Percentiles rank a stretch among this genome's conserved stretches.
Evolutionary conservation across 2,329 filamentous ascomycete genomes (phyloP).

Genomic region (Tolypocladium capitatum): DNA sequence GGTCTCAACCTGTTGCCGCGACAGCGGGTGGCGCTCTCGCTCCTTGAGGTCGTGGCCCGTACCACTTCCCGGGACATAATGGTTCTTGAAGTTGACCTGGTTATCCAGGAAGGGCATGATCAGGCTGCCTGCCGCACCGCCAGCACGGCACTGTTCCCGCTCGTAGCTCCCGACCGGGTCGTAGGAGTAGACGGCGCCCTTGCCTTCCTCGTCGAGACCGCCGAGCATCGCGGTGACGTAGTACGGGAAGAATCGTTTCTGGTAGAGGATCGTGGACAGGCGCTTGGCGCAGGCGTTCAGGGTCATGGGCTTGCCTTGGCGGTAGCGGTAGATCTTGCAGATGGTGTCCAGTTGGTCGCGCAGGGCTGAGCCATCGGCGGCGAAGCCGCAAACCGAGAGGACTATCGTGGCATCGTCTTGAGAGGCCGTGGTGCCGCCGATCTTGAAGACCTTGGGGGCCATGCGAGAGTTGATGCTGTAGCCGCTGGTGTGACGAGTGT

Average conservation of each 20-base stretch:
- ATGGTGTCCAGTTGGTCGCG: conserved; percentile 88
- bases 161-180: conserved; percentile 97
- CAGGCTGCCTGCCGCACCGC: conserved; percentile 79
- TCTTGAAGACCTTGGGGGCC: conserved; percentile 92
- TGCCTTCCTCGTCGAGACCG: conserved; percentile 86
- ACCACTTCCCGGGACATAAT: conserved; percentile 80
- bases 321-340: conserved; percentile 98
- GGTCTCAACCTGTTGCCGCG: conserved; percentile 62
- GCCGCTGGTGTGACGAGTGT: conserved; percentile 88
- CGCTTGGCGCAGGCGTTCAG: conserved; percentile 91
- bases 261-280: conserved; percentile 88
- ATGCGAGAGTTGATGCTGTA: conserved; percentile 99
- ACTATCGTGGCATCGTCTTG: conserved; percentile 78
- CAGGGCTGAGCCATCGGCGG: conserved; percentile 84
- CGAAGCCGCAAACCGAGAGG: conserved; percentile 88
- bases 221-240: conserved; percentile 92
- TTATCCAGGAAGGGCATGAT: conserved; percentile 99
- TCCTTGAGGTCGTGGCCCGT: conserved; percentile 68
- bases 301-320: conserved; percentile 92
- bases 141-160: conserved; percentile 88
- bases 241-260: conserved; percentile 98
- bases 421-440: conserved; percentile 78
- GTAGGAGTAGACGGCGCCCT: conserved; percentile 91
- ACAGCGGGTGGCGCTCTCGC: conserved; percentile 56
- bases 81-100: conserved; percentile 99